A percentile compares a stretch with the other conserved stretches of the same genome.
These are phyloP conservation scores for Elsinoe ampelina DNA, from an alignment of 2,329 filamentous ascomycete genomes.

Conservation along the genomic window DNA sequence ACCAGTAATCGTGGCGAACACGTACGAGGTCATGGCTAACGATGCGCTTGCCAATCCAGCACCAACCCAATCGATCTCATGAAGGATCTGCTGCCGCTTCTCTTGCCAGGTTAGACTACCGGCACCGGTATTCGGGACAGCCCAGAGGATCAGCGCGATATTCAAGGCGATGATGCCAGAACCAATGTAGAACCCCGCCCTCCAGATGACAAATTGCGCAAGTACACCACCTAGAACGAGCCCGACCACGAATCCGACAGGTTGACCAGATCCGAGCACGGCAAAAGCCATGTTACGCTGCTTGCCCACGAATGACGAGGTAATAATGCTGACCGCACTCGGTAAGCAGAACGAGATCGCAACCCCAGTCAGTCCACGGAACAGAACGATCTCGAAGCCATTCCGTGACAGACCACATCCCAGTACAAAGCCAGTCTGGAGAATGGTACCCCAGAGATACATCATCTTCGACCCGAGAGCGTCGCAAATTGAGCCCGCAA, in stretches of 20 bases:
- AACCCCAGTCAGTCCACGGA: constrained; percentile 15
- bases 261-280: constrained; percentile 41
- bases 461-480: constrained; percentile 40
- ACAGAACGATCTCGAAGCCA: constrained; percentile 21
- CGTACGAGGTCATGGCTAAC: constrained; percentile 43
- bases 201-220: constrained; percentile 42
- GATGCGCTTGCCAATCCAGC: constrained; percentile 38
- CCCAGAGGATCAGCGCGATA: constrained; percentile 32
- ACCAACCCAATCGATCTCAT: constrained; percentile 47
- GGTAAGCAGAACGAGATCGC: constrained; percentile 15
- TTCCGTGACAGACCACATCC: constrained; percentile 33
- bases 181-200: constrained; percentile 42
- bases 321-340: constrained; percentile 40
- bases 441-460: constrained; percentile 38
- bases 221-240: constrained; percentile 44
- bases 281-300: constrained; percentile 45
- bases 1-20: constrained; percentile 18
- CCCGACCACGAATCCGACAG: constrained; percentile 44
- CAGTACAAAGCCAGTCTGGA: constrained; percentile 35
- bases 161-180: constrained; percentile 36
- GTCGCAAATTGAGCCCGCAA: constrained; percentile 43
- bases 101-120: constrained; percentile 20
- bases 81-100: constrained; percentile 24
- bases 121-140: constrained; percentile 26
- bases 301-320: constrained; percentile 38